Evolutionary conservation across 495 filamentous ascomycete species (phyloP).

Genomic region (Penicillium dipodomyicola): DNA sequence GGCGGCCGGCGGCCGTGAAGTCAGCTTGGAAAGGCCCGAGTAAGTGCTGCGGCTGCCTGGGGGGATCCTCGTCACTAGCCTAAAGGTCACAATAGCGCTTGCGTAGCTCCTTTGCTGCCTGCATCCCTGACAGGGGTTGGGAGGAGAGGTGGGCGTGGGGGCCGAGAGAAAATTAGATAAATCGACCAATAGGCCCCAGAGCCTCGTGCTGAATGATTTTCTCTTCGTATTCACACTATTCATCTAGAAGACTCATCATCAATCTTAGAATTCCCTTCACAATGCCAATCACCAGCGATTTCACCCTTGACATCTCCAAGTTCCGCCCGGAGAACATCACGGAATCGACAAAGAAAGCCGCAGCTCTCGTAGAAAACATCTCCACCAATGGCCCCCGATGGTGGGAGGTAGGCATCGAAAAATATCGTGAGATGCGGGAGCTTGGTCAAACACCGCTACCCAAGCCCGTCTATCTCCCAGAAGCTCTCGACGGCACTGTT

Average conservation of each 20-base stretch:
- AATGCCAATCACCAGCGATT: conserved; percentile 20
- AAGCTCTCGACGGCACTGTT: conserved; percentile 32
- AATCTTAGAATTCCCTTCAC: conserved; percentile 5
- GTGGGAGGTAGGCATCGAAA: conserved; percentile 22
- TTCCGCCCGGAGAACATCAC: conserved; percentile 17
- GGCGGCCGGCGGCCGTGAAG: too few relatives aligned
- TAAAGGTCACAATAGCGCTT: too few relatives aligned
- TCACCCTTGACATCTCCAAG: conserved; percentile 15
- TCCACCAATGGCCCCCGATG: conserved; percentile 20
- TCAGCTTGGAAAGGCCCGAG: too few relatives aligned
- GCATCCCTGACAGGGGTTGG: too few relatives aligned
- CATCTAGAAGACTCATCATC: neutral
- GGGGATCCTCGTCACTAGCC: too few relatives aligned
- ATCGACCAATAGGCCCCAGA: too few relatives aligned
- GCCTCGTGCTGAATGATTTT: too few relatives aligned
- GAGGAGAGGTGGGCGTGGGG: too few relatives aligned
- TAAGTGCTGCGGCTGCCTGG: too few relatives aligned
- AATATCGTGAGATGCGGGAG: conserved; percentile 46
- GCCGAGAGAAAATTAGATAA: too few relatives aligned
- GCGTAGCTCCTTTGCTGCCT: too few relatives aligned
- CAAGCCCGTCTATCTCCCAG: conserved; percentile 35
- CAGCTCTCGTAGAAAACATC: conserved; percentile 8
- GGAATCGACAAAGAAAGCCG: conserved; percentile 16
- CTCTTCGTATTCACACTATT: neutral
- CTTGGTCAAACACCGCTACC: conserved; percentile 44